A percentile compares a stretch with the other conserved stretches of the same genome.
Conservation (phyloP, 768 basidiomycete species). For the Naganishia vaughanmartiniae region DNA sequence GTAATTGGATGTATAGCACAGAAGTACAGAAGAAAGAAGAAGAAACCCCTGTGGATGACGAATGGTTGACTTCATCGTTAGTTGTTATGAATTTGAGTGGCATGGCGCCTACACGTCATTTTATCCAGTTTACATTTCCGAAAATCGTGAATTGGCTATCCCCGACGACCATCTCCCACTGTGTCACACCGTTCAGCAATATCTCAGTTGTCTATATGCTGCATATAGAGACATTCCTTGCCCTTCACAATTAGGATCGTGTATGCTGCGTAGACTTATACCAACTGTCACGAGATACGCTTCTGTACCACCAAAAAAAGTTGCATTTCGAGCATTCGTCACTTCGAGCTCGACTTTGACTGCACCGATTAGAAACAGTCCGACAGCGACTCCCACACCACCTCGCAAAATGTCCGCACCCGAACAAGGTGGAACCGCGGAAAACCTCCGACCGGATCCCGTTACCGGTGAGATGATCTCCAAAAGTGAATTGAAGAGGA, state of each 20-base stretch:
- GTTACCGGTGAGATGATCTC: slow-evolving; percentile 95
- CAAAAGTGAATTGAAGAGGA: slow-evolving; percentile 96
- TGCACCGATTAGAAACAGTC: background rate
- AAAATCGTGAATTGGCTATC: too few species aligned
- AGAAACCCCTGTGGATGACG: too few species aligned
- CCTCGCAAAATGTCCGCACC: slow-evolving; percentile 49
- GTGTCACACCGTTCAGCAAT: background rate
- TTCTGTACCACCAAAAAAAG: background rate
- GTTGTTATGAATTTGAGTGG: too few species aligned
- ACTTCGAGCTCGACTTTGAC: slow-evolving; percentile 23
- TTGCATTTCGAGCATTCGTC: slow-evolving; percentile 18
- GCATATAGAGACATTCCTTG: background rate
- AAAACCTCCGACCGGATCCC: slow-evolving; percentile 53
- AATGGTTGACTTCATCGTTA: too few species aligned
- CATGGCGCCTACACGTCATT: too few species aligned
- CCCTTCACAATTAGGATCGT: background rate
- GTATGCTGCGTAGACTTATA: slow-evolving; percentile 25
- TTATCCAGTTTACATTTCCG: too few species aligned
- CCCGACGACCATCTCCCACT: background rate
- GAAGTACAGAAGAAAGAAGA: too few species aligned
- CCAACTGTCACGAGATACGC: slow-evolving; percentile 20
- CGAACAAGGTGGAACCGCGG: slow-evolving; percentile 33
- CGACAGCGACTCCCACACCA: background rate
- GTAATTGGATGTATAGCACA: too few species aligned
- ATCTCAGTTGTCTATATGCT: background rate